A percentile compares a stretch with the other conserved stretches of the same genome.
phyloP scores from a whole-genome alignment of 2,329 filamentous ascomycete genomes.

The Colletotrichum spaethianum region DNA sequence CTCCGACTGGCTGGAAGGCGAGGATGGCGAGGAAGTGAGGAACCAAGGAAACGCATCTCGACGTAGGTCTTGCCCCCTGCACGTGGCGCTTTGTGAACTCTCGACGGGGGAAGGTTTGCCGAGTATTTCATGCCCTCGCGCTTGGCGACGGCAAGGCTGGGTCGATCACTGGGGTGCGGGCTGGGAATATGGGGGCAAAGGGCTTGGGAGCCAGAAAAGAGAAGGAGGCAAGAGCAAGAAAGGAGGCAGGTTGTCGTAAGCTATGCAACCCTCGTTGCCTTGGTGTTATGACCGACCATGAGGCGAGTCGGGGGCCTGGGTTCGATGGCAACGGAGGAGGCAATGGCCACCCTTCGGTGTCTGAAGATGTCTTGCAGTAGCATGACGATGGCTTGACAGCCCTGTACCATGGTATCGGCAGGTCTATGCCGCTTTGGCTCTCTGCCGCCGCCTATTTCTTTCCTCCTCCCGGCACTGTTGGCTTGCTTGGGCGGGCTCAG shows the following conservation, averaged over 20 bases:
- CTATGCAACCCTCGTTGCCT: background rate
- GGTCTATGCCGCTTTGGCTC: background rate
- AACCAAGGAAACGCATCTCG: slow-evolving; percentile 12
- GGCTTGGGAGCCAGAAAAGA: background rate
- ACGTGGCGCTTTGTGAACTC: slow-evolving; percentile 36
- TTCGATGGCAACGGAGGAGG: slow-evolving; percentile 18
- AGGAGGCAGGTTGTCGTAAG: background rate
- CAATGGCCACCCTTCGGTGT: slow-evolving; percentile 18
- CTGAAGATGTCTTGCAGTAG: slow-evolving; percentile 15
- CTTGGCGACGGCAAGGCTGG: slow-evolving; percentile 38
- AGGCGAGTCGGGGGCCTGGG: slow-evolving; percentile 4
- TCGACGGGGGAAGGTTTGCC: slow-evolving; percentile 38
- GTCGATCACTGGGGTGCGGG: slow-evolving; percentile 25
- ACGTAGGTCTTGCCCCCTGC: slow-evolving; percentile 23
- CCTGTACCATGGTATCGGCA: slow-evolving; percentile 34
- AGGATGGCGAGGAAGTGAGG: slow-evolving; percentile 1
- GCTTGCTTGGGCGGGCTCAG: slow-evolving; percentile 2
- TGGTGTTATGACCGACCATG: slow-evolving; percentile 25
- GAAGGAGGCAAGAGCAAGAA: background rate
- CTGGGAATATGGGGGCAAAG: slow-evolving; percentile 20
- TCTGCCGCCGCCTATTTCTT: slow-evolving; percentile 2
- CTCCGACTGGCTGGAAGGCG: slow-evolving; percentile 35
- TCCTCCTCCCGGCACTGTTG: slow-evolving; percentile 7
- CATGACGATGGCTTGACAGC: slow-evolving; percentile 21
- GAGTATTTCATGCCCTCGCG: slow-evolving; percentile 38